These are phyloP conservation scores for Aureobasidium zeae DNA, from an alignment of 2,329 filamentous ascomycete species.

Conservation along the genomic window DNA sequence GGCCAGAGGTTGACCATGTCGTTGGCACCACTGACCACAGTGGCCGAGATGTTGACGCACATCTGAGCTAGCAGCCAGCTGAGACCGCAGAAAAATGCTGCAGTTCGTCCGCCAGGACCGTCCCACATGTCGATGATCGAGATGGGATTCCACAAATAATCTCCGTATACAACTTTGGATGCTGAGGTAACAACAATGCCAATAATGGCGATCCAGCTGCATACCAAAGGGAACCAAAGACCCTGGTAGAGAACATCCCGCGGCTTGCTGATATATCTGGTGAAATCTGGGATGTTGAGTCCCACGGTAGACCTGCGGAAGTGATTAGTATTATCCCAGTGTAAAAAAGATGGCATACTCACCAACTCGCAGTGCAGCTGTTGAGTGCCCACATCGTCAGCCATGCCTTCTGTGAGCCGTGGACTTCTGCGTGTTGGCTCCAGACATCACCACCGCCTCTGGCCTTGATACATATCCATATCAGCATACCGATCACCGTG, in stretches of 20 bases:
- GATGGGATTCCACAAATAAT: conserved; percentile 38
- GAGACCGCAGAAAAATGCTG: no score
- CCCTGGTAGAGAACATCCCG: no score
- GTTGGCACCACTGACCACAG: conserved; percentile 33
- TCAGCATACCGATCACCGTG: no score
- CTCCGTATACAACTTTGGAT: conserved; percentile 48
- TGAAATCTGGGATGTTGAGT: conserved; percentile 12
- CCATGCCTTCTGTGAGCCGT: no score
- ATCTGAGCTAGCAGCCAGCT: conserved; percentile 19
- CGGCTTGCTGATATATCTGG: conserved; percentile 28
- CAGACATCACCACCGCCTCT: no score
- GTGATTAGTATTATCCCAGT: no score
- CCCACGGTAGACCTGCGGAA: no score
- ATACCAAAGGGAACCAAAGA: conserved; percentile 34
- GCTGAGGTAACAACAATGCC: conserved; percentile 39
- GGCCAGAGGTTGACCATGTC: conserved; percentile 36
- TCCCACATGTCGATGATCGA: conserved; percentile 32
- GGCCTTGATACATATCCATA: no score
- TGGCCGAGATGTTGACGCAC: conserved; percentile 29
- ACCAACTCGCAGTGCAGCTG: no score
- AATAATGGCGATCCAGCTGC: conserved; percentile 38
- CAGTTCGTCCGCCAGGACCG: conserved; percentile 32
- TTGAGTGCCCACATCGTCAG: no score
- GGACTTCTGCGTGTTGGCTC: no score
- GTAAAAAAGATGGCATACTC: no score